Conservation (phyloP, 2,329 filamentous ascomycete genomes). For the Fusarium caatingaense region DNA sequence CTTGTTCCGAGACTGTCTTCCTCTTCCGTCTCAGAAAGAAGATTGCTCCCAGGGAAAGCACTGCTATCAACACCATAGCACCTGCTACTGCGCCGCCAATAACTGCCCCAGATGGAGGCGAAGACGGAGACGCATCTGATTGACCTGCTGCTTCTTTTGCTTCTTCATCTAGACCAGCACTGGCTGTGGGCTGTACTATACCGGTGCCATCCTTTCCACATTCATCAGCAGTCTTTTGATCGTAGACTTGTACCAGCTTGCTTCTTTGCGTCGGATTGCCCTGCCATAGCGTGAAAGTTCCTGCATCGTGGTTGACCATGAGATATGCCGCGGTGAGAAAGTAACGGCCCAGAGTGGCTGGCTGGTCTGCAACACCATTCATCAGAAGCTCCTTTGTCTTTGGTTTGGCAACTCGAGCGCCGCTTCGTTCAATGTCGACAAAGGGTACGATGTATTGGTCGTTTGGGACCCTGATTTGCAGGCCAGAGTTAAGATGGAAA, state of each 20-base stretch:
- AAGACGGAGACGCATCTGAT: neutral
- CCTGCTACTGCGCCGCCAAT: conserved; percentile 25
- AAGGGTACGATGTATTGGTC: conserved; percentile 46
- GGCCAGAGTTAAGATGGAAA: conserved; percentile 43
- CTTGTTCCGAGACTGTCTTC: neutral
- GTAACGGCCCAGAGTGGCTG: conserved; percentile 48
- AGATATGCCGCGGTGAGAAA: conserved; percentile 51
- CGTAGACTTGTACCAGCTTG: conserved; percentile 28
- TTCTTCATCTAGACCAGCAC: neutral
- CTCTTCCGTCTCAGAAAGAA: conserved; percentile 15
- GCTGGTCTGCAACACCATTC: conserved; percentile 32
- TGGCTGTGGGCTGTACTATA: conserved; percentile 25
- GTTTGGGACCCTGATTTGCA: conserved; percentile 48
- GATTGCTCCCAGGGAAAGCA: conserved; percentile 7
- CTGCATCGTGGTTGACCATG: conserved; percentile 50
- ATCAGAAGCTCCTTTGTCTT: conserved; percentile 42
- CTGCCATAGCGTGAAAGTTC: conserved; percentile 50
- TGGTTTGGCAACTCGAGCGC: conserved; percentile 39
- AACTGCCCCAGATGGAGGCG: conserved; percentile 7
- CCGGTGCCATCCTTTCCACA: conserved; percentile 18
- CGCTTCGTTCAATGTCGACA: conserved; percentile 45
- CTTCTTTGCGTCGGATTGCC: conserved; percentile 45
- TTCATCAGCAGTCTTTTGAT: conserved; percentile 23
- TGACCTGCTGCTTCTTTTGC: neutral
- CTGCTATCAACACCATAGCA: neutral